A percentile compares a stretch with the other conserved stretches of the same genome.
phyloP scores from a whole-genome alignment of 768 basidiomycete species.

The Leccinum arenicola region DNA sequence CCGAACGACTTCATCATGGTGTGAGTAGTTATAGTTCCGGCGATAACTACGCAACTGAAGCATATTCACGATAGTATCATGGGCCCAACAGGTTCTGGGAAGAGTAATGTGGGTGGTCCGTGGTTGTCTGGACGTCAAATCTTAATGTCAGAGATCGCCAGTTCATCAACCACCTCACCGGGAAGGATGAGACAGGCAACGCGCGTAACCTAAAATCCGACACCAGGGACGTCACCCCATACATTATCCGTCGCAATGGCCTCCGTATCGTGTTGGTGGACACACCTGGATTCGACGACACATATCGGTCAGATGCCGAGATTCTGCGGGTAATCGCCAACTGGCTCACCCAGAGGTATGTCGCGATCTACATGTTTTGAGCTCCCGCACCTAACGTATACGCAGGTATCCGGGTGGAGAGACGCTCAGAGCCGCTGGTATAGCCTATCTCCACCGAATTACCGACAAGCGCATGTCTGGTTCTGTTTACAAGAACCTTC shows the following conservation, averaged over 20 bases:
- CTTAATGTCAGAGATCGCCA: not conserved
- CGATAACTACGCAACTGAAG: not conserved
- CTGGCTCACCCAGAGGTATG: constrained; percentile 20
- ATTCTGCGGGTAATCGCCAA: constrained; percentile 13
- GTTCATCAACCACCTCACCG: constrained; percentile 17
- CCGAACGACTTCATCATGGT: constrained; percentile 13
- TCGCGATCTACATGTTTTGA: not conserved
- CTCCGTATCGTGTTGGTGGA: constrained; percentile 16
- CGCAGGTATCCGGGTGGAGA: constrained; percentile 7
- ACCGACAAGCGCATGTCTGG: constrained; percentile 35
- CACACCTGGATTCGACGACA: constrained; percentile 22
- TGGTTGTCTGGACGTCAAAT: not conserved
- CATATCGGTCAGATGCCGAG: constrained; percentile 11
- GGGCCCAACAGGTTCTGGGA: constrained; percentile 27
- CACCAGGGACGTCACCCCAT: constrained; percentile 9
- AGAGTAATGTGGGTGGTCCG: constrained; percentile 18
- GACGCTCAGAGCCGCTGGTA: not conserved
- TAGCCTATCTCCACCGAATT: constrained; percentile 13
- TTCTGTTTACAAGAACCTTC: constrained; percentile 29
- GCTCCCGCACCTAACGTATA: not conserved
- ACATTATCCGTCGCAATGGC: not conserved
- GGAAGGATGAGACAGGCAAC: not conserved
- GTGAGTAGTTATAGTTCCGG: not conserved
- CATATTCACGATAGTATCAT: constrained; percentile 10
- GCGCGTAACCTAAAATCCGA: constrained; percentile 9